Percentiles rank a stretch among this genome's conserved stretches.
phyloP scores from a whole-genome alignment of 2,329 filamentous ascomycete genomes.

The Monilinia polystroma region DNA sequence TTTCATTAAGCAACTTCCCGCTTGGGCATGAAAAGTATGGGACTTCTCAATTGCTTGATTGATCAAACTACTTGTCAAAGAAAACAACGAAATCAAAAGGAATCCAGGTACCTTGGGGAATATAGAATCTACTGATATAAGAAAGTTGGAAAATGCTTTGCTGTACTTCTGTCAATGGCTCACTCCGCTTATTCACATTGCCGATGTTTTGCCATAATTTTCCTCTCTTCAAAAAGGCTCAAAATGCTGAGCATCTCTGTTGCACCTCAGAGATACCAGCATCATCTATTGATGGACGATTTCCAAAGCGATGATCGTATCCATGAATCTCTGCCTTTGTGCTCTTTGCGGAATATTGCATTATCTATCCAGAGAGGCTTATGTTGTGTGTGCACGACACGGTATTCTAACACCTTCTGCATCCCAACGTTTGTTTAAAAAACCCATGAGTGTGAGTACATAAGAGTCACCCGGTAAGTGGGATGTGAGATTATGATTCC shows the following conservation, averaged over 20 bases:
- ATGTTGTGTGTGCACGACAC: background rate
- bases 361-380: too few species aligned
- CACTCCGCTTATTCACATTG: background rate
- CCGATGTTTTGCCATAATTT: background rate
- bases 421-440: background rate
- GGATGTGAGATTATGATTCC: background rate
- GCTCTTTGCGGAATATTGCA: too few species aligned
- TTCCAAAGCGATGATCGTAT: background rate
- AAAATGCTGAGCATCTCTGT: background rate
- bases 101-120: background rate
- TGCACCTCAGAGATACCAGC: background rate
- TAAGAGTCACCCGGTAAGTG: constrained; percentile 15
- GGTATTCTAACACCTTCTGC: background rate
- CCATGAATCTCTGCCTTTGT: too few species aligned
- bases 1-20: background rate
- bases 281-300: background rate
- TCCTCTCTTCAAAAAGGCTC: background rate
- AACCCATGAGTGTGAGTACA: background rate
- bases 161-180: too few species aligned
- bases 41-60: background rate
- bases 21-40: background rate
- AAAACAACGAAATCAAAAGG: background rate
- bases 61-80: background rate
- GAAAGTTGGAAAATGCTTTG: background rate
- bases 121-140: background rate